These are phyloP conservation scores for Pseudocercospora fijiensis DNA, from an alignment of 2,329 filamentous ascomycete genomes.

Conservation along the genomic window DNA sequence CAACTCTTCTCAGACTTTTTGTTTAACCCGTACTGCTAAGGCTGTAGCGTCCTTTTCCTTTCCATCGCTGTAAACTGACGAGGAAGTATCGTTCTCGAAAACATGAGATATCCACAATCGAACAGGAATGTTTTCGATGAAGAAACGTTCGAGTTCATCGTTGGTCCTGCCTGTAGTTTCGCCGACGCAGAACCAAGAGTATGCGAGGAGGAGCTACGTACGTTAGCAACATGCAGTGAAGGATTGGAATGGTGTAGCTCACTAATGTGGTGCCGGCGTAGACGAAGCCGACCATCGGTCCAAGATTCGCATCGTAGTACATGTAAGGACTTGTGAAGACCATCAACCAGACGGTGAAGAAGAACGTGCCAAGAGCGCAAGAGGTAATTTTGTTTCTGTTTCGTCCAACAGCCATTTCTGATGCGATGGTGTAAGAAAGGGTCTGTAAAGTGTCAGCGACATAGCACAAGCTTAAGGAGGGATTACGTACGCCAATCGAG, in stretches of 20 bases:
- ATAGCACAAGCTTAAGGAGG: not conserved
- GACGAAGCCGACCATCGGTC: conserved; percentile 41
- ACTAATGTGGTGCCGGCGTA: conserved; percentile 23
- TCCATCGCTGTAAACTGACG: conserved; percentile 13
- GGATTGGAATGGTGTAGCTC: not conserved
- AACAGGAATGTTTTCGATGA: conserved; percentile 38
- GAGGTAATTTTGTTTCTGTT: conserved; percentile 52
- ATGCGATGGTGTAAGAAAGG: conserved; percentile 31
- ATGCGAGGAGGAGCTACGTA: conserved; percentile 31
- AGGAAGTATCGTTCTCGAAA: conserved; percentile 14
- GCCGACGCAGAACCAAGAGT: conserved; percentile 46
- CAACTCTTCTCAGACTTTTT: not conserved
- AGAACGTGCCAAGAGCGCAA: conserved; percentile 47
- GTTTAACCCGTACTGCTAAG: not conserved
- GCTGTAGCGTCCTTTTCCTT: conserved; percentile 10
- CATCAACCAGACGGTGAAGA: conserved; percentile 45
- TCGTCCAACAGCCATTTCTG: conserved; percentile 51
- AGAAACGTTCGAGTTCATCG: conserved; percentile 43
- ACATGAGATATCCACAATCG: conserved; percentile 24
- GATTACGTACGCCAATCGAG: conserved; percentile 21
- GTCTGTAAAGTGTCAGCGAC: conserved; percentile 6
- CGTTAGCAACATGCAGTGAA: not conserved
- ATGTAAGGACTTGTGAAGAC: conserved; percentile 46
- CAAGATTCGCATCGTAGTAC: conserved; percentile 40
- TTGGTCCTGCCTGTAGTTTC: conserved; percentile 42